Percentiles rank a stretch among this genome's conserved stretches.
Conservation (phyloP, 805 yeast species). For the Yarrowia phangngaensis region DNA sequence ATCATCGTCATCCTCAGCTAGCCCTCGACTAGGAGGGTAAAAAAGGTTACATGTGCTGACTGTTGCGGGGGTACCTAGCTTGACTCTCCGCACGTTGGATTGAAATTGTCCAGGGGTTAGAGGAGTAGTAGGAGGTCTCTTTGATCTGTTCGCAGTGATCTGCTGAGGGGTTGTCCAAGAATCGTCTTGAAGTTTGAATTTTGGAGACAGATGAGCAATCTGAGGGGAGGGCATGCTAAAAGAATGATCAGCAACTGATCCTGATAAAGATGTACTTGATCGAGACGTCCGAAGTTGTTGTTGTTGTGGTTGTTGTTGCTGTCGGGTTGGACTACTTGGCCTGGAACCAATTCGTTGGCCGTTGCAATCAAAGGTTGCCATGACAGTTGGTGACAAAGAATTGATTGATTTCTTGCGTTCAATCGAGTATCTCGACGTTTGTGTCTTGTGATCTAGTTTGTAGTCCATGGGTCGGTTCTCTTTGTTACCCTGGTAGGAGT, state of each 20-base stretch:
- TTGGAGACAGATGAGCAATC: conserved; percentile 18
- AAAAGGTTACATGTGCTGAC: conserved; percentile 11
- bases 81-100: conserved; percentile 19
- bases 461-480: background rate
- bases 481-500: conserved; percentile 2
- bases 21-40: conserved; percentile 15
- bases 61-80: conserved; percentile 20
- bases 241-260: background rate
- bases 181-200: conserved; percentile 1
- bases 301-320: no score
- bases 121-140: conserved; percentile 17
- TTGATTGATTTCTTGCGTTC: background rate
- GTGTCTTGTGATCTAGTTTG: background rate
- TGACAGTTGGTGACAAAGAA: conserved; percentile 1
- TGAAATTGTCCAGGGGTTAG: conserved; percentile 16
- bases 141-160: background rate
- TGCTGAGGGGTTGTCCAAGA: background rate
- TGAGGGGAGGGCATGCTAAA: conserved; percentile 18
- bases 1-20: conserved; percentile 20
- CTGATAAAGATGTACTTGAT: background rate
- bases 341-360: background rate
- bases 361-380: conserved; percentile 12
- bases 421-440: background rate
- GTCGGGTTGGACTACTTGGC: conserved; percentile 1
- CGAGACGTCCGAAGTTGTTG: conserved; percentile 13